Evolutionary conservation across 106 monocot species (phyloP).

Genomic region (Dactylorhiza incarnata): DNA sequence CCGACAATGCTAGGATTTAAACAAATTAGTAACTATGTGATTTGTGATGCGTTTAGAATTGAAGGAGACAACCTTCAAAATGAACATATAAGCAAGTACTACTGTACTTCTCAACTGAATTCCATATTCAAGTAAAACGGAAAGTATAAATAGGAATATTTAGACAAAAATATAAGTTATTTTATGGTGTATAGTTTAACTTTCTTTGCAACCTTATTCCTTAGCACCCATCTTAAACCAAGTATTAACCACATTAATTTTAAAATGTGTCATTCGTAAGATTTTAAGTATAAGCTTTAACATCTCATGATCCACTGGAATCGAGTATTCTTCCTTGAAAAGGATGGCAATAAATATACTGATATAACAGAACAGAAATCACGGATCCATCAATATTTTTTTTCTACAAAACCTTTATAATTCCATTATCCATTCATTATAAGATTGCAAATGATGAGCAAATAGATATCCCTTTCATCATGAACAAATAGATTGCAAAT

Average conservation of each 20-base stretch:
- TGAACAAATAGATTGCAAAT: background rate
- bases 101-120: no score
- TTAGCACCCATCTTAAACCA: background rate
- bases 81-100: no score
- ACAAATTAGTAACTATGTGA: no score
- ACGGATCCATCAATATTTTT: background rate
- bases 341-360: background rate
- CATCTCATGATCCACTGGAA: no score
- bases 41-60: no score
- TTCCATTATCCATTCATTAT: background rate
- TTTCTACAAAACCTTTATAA: background rate
- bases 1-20: no score
- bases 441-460: background rate
- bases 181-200: background rate
- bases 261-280: no score
- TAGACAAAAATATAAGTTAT: background rate
- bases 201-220: background rate
- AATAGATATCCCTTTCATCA: background rate
- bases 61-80: no score
- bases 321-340: background rate
- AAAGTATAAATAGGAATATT: no score
- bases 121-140: no score
- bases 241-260: no score
- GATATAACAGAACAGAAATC: background rate
- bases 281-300: no score